phyloP scores from a whole-genome alignment of 805 yeast species.

The Spathaspora hagerdaliae region DNA sequence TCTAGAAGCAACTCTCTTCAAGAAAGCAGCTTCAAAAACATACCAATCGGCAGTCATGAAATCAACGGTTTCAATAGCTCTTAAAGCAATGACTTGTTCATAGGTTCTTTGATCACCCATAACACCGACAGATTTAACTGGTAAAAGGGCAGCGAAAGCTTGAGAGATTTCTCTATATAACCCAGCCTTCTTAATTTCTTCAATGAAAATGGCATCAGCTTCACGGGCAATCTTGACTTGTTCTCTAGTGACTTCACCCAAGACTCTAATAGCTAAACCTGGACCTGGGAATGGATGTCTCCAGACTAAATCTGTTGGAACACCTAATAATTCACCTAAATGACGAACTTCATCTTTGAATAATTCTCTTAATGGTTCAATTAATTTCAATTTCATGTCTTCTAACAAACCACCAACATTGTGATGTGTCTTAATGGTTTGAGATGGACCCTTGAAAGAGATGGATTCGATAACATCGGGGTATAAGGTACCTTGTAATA shows the following conservation, averaged over 20 bases:
- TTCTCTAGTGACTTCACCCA: constrained; percentile 91
- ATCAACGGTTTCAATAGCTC: constrained; percentile 97
- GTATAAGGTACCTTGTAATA: constrained; percentile 95
- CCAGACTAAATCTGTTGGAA: constrained; percentile 97
- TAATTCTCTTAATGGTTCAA: constrained; percentile 97
- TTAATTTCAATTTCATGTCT: constrained; percentile 96
- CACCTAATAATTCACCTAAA: constrained; percentile 90
- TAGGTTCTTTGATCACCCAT: constrained; percentile 99
- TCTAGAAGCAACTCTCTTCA: constrained; percentile 90
- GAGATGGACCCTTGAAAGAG: constrained; percentile 99
- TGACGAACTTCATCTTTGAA: constrained; percentile 99
- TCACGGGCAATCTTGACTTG: constrained; percentile 97
- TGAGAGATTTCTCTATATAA: constrained; percentile 90
- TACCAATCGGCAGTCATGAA: constrained; percentile 99
- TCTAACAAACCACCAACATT: constrained; percentile 98
- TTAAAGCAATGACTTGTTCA: constrained; percentile 97
- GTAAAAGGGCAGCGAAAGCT: constrained; percentile 95
- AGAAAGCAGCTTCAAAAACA: constrained; percentile 85
- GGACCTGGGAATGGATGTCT: constrained; percentile 99
- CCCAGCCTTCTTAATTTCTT: constrained; percentile 92
- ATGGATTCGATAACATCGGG: constrained; percentile 99
- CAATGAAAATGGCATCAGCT: constrained; percentile 94
- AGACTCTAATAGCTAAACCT: constrained; percentile 96
- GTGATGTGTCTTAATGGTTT: constrained; percentile 98
- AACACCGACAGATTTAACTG: constrained; percentile 98